A percentile compares a stretch with the other conserved stretches of the same genome.
Evolutionary conservation across 768 basidiomycete species (phyloP).

Genomic region (Leccinum variicolor): DNA sequence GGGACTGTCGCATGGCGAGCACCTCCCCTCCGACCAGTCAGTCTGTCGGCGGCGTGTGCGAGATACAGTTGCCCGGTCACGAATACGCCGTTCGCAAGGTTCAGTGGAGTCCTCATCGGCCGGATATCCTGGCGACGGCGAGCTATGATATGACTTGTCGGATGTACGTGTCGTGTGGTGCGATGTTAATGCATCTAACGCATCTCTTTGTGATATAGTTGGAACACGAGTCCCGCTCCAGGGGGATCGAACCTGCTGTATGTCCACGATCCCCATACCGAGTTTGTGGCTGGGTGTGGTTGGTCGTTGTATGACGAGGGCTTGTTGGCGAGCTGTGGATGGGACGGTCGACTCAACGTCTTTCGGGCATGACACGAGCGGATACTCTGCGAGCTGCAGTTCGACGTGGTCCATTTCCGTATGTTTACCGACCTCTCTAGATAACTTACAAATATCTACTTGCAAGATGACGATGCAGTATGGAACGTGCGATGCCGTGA

Average conservation of each 20-base stretch:
- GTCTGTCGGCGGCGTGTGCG: constrained; percentile 69
- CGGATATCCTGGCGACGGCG: constrained; percentile 64
- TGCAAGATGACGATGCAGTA: neutral
- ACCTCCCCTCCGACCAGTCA: constrained; percentile 42
- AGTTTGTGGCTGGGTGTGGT: constrained; percentile 88
- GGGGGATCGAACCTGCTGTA: constrained; percentile 52
- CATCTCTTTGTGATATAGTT: constrained; percentile 41
- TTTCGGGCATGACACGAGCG: constrained; percentile 49
- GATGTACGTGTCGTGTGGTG: constrained; percentile 54
- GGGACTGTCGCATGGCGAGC: constrained; percentile 87
- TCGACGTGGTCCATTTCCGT: neutral
- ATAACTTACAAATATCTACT: neutral
- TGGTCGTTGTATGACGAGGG: constrained; percentile 95
- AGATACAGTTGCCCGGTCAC: constrained; percentile 72
- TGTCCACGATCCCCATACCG: constrained; percentile 87
- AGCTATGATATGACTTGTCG: constrained; percentile 97
- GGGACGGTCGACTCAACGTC: constrained; percentile 84
- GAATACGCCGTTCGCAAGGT: constrained; percentile 89
- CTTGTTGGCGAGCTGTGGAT: constrained; percentile 82
- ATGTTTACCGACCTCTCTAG: neutral
- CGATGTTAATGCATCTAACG: neutral
- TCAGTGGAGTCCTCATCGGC: constrained; percentile 82
- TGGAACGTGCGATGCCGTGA: neutral
- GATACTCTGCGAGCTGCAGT: neutral
- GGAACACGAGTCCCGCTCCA: constrained; percentile 61